Evolutionary conservation across 2,329 filamentous ascomycete species (phyloP).

Genomic region (Diaporthe citri): DNA sequence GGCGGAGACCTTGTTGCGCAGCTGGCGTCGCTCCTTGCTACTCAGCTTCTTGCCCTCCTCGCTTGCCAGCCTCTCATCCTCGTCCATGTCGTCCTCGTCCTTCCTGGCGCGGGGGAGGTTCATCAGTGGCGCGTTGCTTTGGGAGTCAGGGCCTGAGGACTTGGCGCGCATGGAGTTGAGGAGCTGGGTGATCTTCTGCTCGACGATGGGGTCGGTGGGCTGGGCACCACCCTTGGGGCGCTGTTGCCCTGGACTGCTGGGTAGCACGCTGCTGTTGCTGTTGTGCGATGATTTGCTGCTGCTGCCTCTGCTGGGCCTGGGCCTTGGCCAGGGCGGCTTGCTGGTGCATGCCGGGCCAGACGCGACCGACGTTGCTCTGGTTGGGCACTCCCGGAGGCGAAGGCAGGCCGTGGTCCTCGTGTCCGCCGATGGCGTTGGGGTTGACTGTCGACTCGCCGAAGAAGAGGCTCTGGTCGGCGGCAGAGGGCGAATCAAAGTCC

Average conservation of each 20-base stretch:
- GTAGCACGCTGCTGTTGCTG: conserved; percentile 64
- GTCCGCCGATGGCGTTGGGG: conserved; percentile 76
- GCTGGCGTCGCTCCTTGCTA: conserved; percentile 94
- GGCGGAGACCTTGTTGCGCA: conserved; percentile 99
- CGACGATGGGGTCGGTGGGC: conserved; percentile 77
- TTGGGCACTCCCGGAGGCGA: conserved; percentile 59
- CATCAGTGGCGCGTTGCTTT: conserved; percentile 62
- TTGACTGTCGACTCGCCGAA: conserved; percentile 73
- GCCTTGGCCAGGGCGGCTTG: conserved; percentile 85
- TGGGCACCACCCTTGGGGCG: conserved; percentile 64
- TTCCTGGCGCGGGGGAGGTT: conserved; percentile 84
- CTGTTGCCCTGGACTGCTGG: conserved; percentile 55
- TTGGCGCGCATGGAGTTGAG: conserved; percentile 92
- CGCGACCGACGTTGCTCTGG: conserved; percentile 74
- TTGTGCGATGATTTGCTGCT: conserved; percentile 72
- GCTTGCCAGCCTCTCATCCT: conserved; percentile 91
- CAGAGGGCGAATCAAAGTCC: conserved; percentile 70
- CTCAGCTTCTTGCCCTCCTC: conserved; percentile 99
- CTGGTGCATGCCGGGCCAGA: conserved; percentile 95
- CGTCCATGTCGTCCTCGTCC: conserved; percentile 98
- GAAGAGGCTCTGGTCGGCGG: conserved; percentile 71
- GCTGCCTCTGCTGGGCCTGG: conserved; percentile 76
- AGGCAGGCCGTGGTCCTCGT: conserved; percentile 66
- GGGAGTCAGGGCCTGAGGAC: conserved; percentile 66
- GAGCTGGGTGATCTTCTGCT: conserved; percentile 94